Conservation (phyloP, 2,329 filamentous ascomycete genomes). For the Aspergillus puulaauensis region DNA sequence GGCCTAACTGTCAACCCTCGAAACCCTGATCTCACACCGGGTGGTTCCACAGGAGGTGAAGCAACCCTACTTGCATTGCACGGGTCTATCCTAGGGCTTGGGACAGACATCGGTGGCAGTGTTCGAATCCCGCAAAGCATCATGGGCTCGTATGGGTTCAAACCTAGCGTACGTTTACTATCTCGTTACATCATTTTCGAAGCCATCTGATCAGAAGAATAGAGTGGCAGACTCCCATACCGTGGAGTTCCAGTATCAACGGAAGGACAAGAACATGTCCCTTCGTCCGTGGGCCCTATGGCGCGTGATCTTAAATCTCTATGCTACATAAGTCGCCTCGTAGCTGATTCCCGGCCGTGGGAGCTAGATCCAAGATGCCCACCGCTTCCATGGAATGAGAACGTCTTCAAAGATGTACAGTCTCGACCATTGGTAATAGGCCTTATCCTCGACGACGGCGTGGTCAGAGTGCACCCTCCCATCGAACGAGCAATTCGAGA, state of each 20-base stretch:
- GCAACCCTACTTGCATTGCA: slow-evolving; percentile 40
- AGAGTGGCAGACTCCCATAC: slow-evolving; percentile 61
- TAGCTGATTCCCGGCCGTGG: slow-evolving; percentile 54
- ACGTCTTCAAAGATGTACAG: slow-evolving; percentile 42
- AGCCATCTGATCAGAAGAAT: background rate
- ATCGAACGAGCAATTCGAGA: slow-evolving; percentile 47
- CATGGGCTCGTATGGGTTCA: slow-evolving; percentile 51
- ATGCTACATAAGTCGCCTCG: slow-evolving; percentile 47
- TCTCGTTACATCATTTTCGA: background rate
- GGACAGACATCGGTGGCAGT: slow-evolving; percentile 55
- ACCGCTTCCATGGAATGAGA: slow-evolving; percentile 56
- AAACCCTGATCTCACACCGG: slow-evolving; percentile 45
- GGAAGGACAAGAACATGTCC: slow-evolving; percentile 64
- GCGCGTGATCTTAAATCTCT: slow-evolving; percentile 54
- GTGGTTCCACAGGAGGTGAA: slow-evolving; percentile 51
- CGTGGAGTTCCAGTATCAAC: slow-evolving; percentile 60
- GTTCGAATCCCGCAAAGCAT: slow-evolving; percentile 51
- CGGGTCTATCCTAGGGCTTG: slow-evolving; percentile 49
- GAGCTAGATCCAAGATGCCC: slow-evolving; percentile 53
- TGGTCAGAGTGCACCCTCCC: slow-evolving; percentile 57
- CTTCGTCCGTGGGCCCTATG: slow-evolving; percentile 63
- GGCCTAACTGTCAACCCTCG: slow-evolving; percentile 50
- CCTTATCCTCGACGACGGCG: slow-evolving; percentile 52
- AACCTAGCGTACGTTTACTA: slow-evolving; percentile 37
- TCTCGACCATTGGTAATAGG: slow-evolving; percentile 51